Evolutionary conservation across 148 eudicot species (phyloP).

Genomic region (Rhododendron griersonianum): DNA sequence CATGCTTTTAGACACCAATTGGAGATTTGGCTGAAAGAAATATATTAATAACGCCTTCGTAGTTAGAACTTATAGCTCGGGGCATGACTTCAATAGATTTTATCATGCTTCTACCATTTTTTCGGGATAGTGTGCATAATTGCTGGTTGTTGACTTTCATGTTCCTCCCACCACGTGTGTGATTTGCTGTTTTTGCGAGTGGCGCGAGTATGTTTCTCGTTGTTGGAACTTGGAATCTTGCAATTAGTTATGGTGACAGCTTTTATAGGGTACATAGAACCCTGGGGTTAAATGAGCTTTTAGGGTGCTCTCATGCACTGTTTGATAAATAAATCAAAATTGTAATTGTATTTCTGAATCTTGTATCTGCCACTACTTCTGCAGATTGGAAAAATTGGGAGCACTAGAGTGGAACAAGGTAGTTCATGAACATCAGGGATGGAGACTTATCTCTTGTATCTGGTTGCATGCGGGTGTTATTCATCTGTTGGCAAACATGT

Average conservation of each 20-base stretch:
- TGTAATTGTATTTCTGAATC: background rate
- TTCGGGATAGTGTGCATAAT: background rate
- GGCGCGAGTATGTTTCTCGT: background rate
- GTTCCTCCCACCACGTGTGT: background rate
- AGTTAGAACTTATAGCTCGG: background rate
- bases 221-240: background rate
- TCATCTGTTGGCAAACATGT: conserved; percentile 82
- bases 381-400: conserved; percentile 76
- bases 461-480: conserved; percentile 96
- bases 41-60: background rate
- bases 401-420: conserved; percentile 70
- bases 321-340: background rate
- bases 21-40: background rate
- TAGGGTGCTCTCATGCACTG: background rate
- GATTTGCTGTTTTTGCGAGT: background rate
- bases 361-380: background rate
- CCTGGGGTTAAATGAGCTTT: background rate
- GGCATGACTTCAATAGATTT: background rate
- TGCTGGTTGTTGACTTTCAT: background rate
- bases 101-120: background rate
- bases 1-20: background rate
- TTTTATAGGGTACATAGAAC: background rate
- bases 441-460: conserved; percentile 85
- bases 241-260: background rate
- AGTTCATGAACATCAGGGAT: conserved; percentile 61